Conservation (phyloP, 345 rosid genomes). For the Moricandia moricandioides region DNA sequence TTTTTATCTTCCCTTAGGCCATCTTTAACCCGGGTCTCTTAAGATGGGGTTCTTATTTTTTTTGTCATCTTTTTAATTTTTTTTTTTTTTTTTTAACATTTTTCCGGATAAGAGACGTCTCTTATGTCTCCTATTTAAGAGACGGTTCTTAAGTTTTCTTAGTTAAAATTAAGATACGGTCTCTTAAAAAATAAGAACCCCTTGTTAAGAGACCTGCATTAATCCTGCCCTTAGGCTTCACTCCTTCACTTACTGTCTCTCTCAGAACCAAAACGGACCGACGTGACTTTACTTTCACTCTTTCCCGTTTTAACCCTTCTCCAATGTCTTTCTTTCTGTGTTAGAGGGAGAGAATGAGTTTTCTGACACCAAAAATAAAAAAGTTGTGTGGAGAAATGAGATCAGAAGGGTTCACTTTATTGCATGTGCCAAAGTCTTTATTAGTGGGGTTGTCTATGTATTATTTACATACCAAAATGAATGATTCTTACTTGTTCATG, state of each 20-base stretch:
- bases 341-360: neutral
- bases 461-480: neutral
- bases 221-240: constrained; percentile 60
- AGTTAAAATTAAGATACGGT: no score
- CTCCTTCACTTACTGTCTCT: constrained; percentile 30
- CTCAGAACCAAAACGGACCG: constrained; percentile 16
- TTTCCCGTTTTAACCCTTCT: constrained; percentile 48
- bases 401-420: constrained; percentile 11
- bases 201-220: no score
- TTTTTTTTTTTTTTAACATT: no score
- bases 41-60: no score
- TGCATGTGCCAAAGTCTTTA: constrained; percentile 31
- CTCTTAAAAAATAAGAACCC: no score
- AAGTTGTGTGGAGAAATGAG: constrained; percentile 12
- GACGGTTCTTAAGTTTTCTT: no score
- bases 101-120: no score
- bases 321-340: neutral
- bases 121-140: no score
- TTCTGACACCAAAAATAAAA: constrained; percentile 10
- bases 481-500: constrained; percentile 4
- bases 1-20: constrained; percentile 63
- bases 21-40: no score
- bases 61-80: no score
- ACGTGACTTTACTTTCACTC: constrained; percentile 47
- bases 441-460: constrained; percentile 6